Evolutionary conservation across 2,329 filamentous ascomycete species (phyloP), one percentile per base, ranked within the genome.

Genomic region (Paecilomyces niveus): DNA sequence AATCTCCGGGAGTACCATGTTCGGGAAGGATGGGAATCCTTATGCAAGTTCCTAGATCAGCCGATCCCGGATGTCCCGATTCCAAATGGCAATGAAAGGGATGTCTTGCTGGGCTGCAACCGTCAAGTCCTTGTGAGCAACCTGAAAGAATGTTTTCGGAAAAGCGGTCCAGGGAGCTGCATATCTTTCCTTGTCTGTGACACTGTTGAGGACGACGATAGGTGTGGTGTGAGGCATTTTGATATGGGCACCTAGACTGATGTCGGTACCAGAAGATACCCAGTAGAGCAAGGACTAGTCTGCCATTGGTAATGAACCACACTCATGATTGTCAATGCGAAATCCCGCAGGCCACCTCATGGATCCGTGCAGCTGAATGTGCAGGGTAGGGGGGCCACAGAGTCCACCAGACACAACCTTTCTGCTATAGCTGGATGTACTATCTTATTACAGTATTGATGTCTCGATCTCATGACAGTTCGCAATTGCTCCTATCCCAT

Each of bases 11-110:
- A 73, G 57, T 74, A 63, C 53, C 57, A 67, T 54, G 60, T 69
- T 0, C 58, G 70, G 32, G 72, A 79, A 35, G 77, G 76, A 0
- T 81, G 78, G 78, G 70, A 68, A 35, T 74, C 75, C 9, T 64
- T 81, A 24, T 80, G 78, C 61, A 60, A 69, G 57, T 78, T 79
- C 54, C 55, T 78, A 49, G 72, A 67, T 0, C 74, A 71, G 35
- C 63, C 69, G 6, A 63, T 74, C 2, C 74, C 76, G 1, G 58
- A 67, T 18, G 63, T 65, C 39, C 60, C 69, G 1, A 78, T 78
- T 62, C 71, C 73, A 1, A 60, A 64, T 22, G 55, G 63, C 7
- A 76, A 76, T 59, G 69, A 73, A n/a, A 45, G 8, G 26, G 35
- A 45, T 9, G n/a, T 45, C 4, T 18, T 45, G 13, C 15, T 45